These are phyloP conservation scores for Fusarium sp. DNA, from an alignment of 2,329 filamentous ascomycete species.

Conservation along the genomic window DNA sequence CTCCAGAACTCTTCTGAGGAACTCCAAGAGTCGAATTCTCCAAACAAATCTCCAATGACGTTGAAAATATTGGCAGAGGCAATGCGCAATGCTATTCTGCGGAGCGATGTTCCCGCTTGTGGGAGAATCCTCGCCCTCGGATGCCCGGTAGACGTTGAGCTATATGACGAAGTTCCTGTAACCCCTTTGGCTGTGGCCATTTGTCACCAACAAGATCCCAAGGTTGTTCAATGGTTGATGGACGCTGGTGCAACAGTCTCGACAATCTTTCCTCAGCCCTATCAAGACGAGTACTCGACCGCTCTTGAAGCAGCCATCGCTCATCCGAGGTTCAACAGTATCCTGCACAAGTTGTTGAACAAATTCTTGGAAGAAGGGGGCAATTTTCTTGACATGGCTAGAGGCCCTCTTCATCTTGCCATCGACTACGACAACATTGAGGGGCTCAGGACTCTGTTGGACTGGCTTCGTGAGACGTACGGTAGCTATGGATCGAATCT, in stretches of 20 bases:
- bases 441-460: not conserved
- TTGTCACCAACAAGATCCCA: not conserved
- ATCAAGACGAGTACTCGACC: not conserved
- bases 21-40: too few species aligned
- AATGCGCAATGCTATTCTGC: not conserved
- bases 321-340: not conserved
- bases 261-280: not conserved
- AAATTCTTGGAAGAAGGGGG: not conserved
- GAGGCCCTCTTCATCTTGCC: not conserved
- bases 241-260: not conserved
- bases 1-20: not conserved
- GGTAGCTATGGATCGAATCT: not conserved
- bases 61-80: not conserved
- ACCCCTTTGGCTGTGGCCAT: not conserved
- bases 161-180: not conserved
- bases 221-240: not conserved
- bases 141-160: not conserved
- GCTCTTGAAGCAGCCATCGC: not conserved
- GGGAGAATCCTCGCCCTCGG: not conserved
- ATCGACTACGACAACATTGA: not conserved
- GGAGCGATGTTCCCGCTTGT: not conserved
- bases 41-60: fast-evolving
- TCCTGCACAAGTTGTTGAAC: not conserved
- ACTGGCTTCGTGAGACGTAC: not conserved
- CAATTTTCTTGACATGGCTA: not conserved